Percentiles rank a stretch among this genome's conserved stretches.
Conservation (phyloP, 345 rosid genomes). For the Gossypium turneri region DNA sequence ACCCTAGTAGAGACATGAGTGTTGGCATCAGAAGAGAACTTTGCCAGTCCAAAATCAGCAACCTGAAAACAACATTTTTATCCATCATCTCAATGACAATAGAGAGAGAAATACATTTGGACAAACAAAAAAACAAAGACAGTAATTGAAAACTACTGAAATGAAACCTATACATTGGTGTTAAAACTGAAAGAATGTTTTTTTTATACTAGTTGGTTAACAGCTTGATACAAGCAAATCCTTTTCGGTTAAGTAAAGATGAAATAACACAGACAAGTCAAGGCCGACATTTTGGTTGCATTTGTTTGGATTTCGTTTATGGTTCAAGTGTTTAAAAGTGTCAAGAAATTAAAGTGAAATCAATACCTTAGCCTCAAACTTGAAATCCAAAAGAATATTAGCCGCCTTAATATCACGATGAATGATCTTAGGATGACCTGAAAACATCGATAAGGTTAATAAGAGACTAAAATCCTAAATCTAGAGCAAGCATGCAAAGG, state of each 20-base stretch:
- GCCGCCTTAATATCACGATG: conserved; percentile 90
- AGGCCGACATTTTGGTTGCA: background rate
- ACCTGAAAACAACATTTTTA: conserved; percentile 38
- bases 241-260: background rate
- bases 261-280: background rate
- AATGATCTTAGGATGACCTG: conserved; percentile 88
- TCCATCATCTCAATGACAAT: background rate
- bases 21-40: conserved; percentile 54
- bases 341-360: background rate
- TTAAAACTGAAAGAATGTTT: background rate
- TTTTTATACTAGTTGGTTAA: background rate
- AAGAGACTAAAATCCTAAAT: background rate
- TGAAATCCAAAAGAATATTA: conserved; percentile 76
- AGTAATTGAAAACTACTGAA: background rate
- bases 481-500: background rate
- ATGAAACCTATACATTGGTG: background rate
- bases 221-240: background rate
- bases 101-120: background rate
- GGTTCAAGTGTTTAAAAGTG: background rate
- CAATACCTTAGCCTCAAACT: conserved; percentile 70
- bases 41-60: conserved; percentile 91
- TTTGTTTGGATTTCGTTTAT: background rate
- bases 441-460: background rate
- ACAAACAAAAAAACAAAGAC: background rate
- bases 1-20: conserved; percentile 92